Evolutionary conservation across 73 alveolate genomes (phyloP).

Genomic region (Uronychia binucleata): DNA sequence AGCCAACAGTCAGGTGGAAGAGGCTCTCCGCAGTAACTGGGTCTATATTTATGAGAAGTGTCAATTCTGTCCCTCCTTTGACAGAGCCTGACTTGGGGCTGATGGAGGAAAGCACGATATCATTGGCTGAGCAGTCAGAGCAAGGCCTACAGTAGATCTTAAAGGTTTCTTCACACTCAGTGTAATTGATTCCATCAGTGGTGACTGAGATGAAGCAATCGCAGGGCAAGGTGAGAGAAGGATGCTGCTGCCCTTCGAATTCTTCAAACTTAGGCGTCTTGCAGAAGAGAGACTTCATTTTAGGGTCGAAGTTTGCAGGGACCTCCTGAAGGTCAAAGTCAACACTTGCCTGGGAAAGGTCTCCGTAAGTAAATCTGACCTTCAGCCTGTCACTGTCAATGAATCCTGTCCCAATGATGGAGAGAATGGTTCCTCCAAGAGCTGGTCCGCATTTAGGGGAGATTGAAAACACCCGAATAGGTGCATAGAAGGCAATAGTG

Average conservation of each 20-base stretch:
- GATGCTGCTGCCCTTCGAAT: slow-evolving; percentile 65
- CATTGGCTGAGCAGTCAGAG: no score
- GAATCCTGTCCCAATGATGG: slow-evolving; percentile 97
- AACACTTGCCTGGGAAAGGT: no score
- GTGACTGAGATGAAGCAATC: slow-evolving; percentile 95
- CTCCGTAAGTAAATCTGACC: slow-evolving; percentile 95
- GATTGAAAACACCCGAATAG: slow-evolving; percentile 94
- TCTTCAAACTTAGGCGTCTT: slow-evolving; percentile 97
- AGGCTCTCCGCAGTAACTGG: slow-evolving; percentile 80
- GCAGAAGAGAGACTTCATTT: slow-evolving; percentile 84
- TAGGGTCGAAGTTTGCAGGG: slow-evolving; percentile 86
- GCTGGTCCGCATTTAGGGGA: slow-evolving; percentile 98
- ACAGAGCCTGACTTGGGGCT: slow-evolving; percentile 99
- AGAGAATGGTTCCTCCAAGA: slow-evolving; percentile 94
- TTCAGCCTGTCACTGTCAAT: slow-evolving; percentile 88
- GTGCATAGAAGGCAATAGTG: slow-evolving; percentile 94
- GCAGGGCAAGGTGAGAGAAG: slow-evolving; percentile 84
- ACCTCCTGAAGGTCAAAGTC: no score
- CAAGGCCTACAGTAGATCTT: no score
- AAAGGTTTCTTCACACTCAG: slow-evolving; percentile 94
- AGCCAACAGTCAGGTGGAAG: slow-evolving; percentile 93
- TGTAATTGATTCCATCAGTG: slow-evolving; percentile 95
- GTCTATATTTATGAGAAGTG: slow-evolving; percentile 86
- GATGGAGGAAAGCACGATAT: slow-evolving; percentile 79
- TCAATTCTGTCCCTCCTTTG: slow-evolving; percentile 91